phyloP scores from a whole-genome alignment of 352 stramenopile genomes.

The Halophytophthora polymorphica region DNA sequence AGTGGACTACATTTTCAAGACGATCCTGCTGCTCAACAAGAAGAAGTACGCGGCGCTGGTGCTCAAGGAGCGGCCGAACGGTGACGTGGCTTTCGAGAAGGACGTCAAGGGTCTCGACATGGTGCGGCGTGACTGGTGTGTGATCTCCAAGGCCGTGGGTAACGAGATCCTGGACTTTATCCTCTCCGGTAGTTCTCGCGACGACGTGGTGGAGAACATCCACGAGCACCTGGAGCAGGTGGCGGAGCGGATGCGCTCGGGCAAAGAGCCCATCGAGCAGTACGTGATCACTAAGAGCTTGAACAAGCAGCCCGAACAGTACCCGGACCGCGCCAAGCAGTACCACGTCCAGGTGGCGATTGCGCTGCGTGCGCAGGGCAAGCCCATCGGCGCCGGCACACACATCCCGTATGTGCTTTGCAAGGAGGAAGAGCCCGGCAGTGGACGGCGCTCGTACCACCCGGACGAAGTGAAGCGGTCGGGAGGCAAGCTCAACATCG shows the following conservation, averaged over 20 bases:
- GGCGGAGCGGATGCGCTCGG: constrained; percentile 91
- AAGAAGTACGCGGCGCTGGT: constrained; percentile 99
- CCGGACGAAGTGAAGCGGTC: constrained; percentile 81
- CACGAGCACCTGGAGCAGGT: constrained; percentile 94
- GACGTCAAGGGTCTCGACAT: constrained; percentile 99
- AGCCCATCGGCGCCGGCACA: constrained; percentile 96
- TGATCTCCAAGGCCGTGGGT: constrained; percentile 97
- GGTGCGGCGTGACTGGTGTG: constrained; percentile 98
- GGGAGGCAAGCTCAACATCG: constrained; percentile 83
- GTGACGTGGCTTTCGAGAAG: constrained; percentile 84
- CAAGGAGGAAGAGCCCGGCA: constrained; percentile 77
- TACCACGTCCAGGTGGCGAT: constrained; percentile 98
- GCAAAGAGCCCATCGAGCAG: constrained; percentile 94
- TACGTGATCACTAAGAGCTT: constrained; percentile 99
- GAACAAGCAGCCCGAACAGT: constrained; percentile 98
- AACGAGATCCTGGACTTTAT: constrained; percentile 97
- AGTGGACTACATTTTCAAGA: constrained; percentile 99
- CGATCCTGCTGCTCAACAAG: constrained; percentile 99
- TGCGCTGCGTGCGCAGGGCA: constrained; percentile 92
- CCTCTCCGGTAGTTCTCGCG: constrained; percentile 91
- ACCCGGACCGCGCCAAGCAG: constrained; percentile 95
- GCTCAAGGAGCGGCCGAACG: constrained; percentile 79
- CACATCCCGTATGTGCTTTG: constrained; percentile 99
- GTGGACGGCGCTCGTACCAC: constrained; percentile 76
- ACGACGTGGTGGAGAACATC: constrained; percentile 96